phyloP scores from a whole-genome alignment of 305 asterid species.

The Fraxinus paxiana region DNA sequence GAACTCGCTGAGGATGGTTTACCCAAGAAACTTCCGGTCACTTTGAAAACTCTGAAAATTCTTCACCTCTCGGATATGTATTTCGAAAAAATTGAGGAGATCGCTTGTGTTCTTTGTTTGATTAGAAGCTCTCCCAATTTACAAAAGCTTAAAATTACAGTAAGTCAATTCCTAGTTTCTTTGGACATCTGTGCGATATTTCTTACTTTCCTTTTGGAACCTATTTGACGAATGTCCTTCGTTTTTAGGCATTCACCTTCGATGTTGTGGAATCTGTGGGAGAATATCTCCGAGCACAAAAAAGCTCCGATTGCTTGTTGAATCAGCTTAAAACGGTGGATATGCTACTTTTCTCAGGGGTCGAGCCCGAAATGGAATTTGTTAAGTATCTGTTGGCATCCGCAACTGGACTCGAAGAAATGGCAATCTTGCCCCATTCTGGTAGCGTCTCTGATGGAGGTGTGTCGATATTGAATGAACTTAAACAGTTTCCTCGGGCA shows the following conservation, averaged over 20 bases:
- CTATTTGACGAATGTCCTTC: neutral
- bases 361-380: slow-evolving; percentile 5
- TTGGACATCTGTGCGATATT: neutral
- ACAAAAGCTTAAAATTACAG: neutral
- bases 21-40: neutral
- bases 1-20: neutral
- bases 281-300: neutral
- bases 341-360: neutral
- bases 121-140: neutral
- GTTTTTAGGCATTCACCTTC: neutral
- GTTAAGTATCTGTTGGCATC: slow-evolving; percentile 3
- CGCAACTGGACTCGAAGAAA: neutral
- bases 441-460: neutral
- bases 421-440: neutral
- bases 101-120: neutral
- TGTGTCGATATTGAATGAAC: neutral
- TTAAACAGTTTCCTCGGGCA: neutral
- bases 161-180: neutral
- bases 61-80: neutral
- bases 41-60: neutral
- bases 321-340: neutral
- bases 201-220: neutral
- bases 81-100: neutral
- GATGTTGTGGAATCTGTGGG: neutral
- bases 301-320: neutral